Conservation (phyloP, 2,329 filamentous ascomycete species). For the Aspergillus sp. region DNA sequence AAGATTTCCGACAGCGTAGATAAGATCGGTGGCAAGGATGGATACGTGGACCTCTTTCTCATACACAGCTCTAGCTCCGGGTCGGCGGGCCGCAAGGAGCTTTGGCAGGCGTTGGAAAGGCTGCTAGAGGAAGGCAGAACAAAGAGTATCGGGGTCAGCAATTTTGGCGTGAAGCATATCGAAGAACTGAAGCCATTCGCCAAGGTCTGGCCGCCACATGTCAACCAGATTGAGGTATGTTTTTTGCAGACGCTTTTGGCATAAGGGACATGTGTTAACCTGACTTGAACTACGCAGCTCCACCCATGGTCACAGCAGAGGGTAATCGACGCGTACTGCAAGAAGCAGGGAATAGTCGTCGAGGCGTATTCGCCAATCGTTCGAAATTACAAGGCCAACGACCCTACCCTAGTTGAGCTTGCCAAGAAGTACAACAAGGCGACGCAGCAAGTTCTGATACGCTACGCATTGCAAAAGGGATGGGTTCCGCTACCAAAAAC, state of each 20-base stretch:
- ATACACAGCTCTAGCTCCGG: constrained; percentile 66
- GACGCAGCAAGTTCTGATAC: constrained; percentile 73
- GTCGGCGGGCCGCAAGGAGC: constrained; percentile 54
- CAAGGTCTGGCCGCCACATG: constrained; percentile 67
- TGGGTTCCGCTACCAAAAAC: constrained; percentile 74
- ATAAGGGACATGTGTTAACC: constrained; percentile 13
- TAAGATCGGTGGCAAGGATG: constrained; percentile 58
- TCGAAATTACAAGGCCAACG: constrained; percentile 70
- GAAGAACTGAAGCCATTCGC: constrained; percentile 68
- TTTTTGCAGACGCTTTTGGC: constrained; percentile 11
- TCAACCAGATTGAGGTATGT: constrained; percentile 71
- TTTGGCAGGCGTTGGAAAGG: constrained; percentile 68
- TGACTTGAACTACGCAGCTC: constrained; percentile 48
- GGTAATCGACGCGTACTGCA: constrained; percentile 57
- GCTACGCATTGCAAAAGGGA: constrained; percentile 80
- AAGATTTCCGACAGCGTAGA: constrained; percentile 62
- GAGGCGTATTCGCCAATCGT: constrained; percentile 57
- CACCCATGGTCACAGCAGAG: constrained; percentile 72
- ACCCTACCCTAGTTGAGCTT: constrained; percentile 63
- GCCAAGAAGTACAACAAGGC: constrained; percentile 72
- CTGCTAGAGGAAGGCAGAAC: constrained; percentile 60
- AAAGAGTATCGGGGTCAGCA: constrained; percentile 70
- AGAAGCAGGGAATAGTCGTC: constrained; percentile 51
- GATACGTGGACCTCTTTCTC: constrained; percentile 71
- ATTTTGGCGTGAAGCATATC: constrained; percentile 67